Evolutionary conservation across 2,329 filamentous ascomycete genomes (phyloP).

Genomic region (Trichoderma guizhouense): DNA sequence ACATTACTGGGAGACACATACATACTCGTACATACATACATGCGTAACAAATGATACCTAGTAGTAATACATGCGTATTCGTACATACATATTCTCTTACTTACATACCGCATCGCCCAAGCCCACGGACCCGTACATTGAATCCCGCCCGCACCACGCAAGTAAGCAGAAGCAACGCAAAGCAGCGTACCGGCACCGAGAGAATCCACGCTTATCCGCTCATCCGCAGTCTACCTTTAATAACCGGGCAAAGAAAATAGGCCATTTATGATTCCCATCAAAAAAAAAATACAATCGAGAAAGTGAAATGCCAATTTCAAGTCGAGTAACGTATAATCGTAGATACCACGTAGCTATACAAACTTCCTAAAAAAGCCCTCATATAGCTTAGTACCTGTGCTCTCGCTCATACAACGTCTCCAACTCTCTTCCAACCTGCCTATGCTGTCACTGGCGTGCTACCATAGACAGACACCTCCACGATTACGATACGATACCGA

Average conservation of each 20-base stretch:
- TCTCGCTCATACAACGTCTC: background rate
- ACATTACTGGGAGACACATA: background rate
- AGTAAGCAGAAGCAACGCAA: background rate
- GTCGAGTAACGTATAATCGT: background rate
- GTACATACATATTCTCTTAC: background rate
- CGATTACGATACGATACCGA: background rate
- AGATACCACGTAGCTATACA: background rate
- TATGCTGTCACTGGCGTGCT: background rate
- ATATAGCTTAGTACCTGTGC: background rate
- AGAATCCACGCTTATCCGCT: background rate
- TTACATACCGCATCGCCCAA: constrained; percentile 3
- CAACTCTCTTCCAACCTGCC: background rate
- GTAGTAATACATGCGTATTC: background rate
- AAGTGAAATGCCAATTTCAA: no score
- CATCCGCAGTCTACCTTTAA: background rate
- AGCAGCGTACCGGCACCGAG: background rate
- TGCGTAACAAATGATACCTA: no score
- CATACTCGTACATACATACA: background rate
- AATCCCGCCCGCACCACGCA: background rate
- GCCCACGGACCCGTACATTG: background rate
- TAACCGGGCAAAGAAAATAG: background rate
- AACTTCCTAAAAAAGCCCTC: background rate
- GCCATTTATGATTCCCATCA: background rate
- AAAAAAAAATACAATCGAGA: no score
- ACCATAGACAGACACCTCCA: no score